Evolutionary conservation across 1,139 yeast genomes (phyloP).

Genomic region (Pneumocystis jirovecii): DNA sequence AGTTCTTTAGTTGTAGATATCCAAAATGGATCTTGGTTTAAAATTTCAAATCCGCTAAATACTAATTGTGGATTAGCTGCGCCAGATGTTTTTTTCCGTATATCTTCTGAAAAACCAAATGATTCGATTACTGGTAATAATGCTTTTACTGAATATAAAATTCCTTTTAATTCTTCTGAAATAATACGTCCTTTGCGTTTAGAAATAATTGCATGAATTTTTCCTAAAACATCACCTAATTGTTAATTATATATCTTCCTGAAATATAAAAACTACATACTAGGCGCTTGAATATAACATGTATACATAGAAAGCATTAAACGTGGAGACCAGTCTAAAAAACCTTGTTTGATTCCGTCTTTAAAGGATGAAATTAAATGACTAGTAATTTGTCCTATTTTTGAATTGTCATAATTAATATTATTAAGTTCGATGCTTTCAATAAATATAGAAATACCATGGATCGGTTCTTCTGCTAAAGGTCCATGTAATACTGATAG

Average conservation of each 20-base stretch:
- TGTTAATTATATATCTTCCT: background rate
- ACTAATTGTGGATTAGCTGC: slow-evolving; percentile 94
- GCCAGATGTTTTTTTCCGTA: slow-evolving; percentile 84
- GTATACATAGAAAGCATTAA: slow-evolving; percentile 81
- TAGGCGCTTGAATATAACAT: slow-evolving; percentile 75
- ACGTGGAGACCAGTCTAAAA: slow-evolving; percentile 74
- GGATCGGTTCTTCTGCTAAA: slow-evolving; percentile 70
- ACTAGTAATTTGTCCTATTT: slow-evolving; percentile 32
- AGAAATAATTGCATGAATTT: slow-evolving; percentile 88
- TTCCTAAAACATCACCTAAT: slow-evolving; percentile 83
- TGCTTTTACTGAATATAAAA: slow-evolving; percentile 79
- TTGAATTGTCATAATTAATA: slow-evolving; percentile 9
- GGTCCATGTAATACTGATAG: slow-evolving; percentile 78
- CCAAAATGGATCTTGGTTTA: slow-evolving; percentile 96
- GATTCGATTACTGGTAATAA: slow-evolving; percentile 88
- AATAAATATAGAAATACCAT: slow-evolving; percentile 53
- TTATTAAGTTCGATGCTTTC: slow-evolving; percentile 23
- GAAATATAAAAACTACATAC: background rate
- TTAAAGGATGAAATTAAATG: slow-evolving; percentile 60
- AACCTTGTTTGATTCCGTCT: slow-evolving; percentile 53
- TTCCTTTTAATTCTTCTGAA: slow-evolving; percentile 92
- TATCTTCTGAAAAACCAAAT: slow-evolving; percentile 90
- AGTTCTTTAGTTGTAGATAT: slow-evolving; percentile 96
- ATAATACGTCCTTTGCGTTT: slow-evolving; percentile 71
- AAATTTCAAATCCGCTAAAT: slow-evolving; percentile 71